phyloP scores from a whole-genome alignment of 2,329 filamentous ascomycete genomes.

The Hymenoscyphus repandus region DNA sequence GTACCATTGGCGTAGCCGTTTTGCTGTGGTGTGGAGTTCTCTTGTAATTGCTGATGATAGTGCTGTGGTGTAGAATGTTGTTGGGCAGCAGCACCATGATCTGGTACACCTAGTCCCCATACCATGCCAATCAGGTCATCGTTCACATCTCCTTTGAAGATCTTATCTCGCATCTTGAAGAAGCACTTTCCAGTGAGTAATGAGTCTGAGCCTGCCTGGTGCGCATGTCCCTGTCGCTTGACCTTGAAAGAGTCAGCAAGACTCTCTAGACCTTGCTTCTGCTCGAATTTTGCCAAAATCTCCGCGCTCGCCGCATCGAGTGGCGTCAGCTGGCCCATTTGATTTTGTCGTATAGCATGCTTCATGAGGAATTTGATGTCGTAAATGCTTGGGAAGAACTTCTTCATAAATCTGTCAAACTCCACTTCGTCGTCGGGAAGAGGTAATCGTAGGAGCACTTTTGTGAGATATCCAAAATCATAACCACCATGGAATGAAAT shows the following conservation, averaged over 20 bases:
- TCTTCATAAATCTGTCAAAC: slow-evolving; percentile 82
- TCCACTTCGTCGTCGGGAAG: slow-evolving; percentile 85
- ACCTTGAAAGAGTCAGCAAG: slow-evolving; percentile 91
- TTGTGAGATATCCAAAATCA: slow-evolving; percentile 96
- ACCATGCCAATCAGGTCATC: slow-evolving; percentile 84
- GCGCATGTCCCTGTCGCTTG: slow-evolving; percentile 78
- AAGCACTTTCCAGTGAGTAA: slow-evolving; percentile 91
- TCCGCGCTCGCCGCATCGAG: slow-evolving; percentile 61
- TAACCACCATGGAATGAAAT: slow-evolving; percentile 97
- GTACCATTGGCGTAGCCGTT: slow-evolving; percentile 49
- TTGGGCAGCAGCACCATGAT: slow-evolving; percentile 40
- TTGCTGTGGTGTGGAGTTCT: slow-evolving; percentile 47
- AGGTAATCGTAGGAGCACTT: slow-evolving; percentile 77
- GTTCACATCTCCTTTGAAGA: slow-evolving; percentile 78
- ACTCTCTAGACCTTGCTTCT: slow-evolving; percentile 88
- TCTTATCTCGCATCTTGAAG: slow-evolving; percentile 83
- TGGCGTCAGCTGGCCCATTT: slow-evolving; percentile 56
- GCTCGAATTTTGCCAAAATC: slow-evolving; percentile 78
- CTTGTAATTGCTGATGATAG: slow-evolving; percentile 36
- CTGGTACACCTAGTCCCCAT: slow-evolving; percentile 78
- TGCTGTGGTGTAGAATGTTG: slow-evolving; percentile 36
- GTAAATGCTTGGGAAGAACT: slow-evolving; percentile 89
- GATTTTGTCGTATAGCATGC: slow-evolving; percentile 68
- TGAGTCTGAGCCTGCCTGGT: slow-evolving; percentile 91
- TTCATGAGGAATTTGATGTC: slow-evolving; percentile 98